Evolutionary conservation across 169 alveolate genomes (phyloP).

Genomic region (Babesia gibsoni): DNA sequence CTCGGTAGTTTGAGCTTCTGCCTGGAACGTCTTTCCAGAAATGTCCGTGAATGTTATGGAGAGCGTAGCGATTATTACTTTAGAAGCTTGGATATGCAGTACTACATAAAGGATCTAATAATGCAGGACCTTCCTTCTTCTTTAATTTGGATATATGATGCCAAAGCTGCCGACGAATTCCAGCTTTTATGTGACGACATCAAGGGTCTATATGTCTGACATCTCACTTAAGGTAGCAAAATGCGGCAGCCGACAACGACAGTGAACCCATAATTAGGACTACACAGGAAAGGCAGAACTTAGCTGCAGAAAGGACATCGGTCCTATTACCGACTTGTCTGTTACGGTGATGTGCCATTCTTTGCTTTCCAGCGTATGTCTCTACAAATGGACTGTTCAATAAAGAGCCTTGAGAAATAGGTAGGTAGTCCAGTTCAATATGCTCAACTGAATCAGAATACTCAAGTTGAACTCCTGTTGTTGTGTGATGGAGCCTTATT

Average conservation of each 20-base stretch:
- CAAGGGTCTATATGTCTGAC: neutral
- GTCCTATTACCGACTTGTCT: no score
- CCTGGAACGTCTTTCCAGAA: conserved; percentile 3
- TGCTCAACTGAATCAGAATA: conserved; percentile 36
- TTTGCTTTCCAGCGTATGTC: no score
- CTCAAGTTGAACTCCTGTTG: conserved; percentile 21
- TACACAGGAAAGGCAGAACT: no score
- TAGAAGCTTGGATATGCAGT: conserved; percentile 2
- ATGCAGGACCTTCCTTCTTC: neutral
- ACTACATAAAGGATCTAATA: neutral
- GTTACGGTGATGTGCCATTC: no score
- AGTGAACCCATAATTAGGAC: no score
- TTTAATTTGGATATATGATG: conserved; percentile 2
- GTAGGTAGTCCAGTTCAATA: conserved; percentile 2
- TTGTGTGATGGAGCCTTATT: conserved; percentile 9
- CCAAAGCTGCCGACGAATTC: conserved; percentile 3
- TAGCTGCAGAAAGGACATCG: no score
- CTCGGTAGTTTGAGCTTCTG: neutral
- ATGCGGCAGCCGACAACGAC: no score
- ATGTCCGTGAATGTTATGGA: conserved; percentile 26
- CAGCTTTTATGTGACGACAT: neutral
- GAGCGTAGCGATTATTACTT: neutral
- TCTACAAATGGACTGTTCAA: no score
- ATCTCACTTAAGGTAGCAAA: no score
- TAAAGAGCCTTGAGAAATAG: neutral